Percentiles rank a stretch among this genome's conserved stretches.
phyloP scores from a whole-genome alignment of 2,329 filamentous ascomycete species.

The Alternaria dauci region DNA sequence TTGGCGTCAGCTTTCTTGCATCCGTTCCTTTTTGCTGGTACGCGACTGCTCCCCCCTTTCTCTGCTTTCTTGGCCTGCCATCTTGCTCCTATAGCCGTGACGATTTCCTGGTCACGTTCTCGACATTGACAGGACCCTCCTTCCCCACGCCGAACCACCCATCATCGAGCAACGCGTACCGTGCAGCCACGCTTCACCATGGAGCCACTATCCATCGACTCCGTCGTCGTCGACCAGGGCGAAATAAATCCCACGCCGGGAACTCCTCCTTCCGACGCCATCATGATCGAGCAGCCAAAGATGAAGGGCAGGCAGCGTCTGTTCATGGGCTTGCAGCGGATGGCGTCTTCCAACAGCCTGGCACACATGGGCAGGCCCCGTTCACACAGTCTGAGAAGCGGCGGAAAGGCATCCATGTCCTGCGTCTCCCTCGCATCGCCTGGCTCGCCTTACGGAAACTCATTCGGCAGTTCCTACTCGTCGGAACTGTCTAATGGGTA shows the following conservation, averaged over 20 bases:
- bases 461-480: conserved; percentile 63
- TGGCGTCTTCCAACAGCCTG: conserved; percentile 81
- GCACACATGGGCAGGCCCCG: conserved; percentile 69
- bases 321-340: conserved; percentile 77
- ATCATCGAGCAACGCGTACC: conserved; percentile 13
- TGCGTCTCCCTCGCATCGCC: conserved; percentile 68
- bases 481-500: conserved; percentile 66
- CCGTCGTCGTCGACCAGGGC: conserved; percentile 46
- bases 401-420: conserved; percentile 69
- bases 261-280: conserved; percentile 37
- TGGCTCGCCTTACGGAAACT: conserved; percentile 60
- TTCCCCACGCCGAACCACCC: conserved; percentile 22
- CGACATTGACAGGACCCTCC: conserved; percentile 9
- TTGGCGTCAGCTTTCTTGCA: conserved; percentile 19
- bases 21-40: conserved; percentile 13
- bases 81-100: conserved; percentile 9
- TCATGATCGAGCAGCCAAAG: conserved; percentile 58
- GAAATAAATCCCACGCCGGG: conserved; percentile 26
- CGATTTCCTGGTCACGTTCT: conserved; percentile 3
- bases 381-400: conserved; percentile 71
- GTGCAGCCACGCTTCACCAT: conserved; percentile 29
- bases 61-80: conserved; percentile 8
- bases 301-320: conserved; percentile 74
- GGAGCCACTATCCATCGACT: conserved; percentile 51
- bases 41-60: conserved; percentile 7